phyloP scores from a whole-genome alignment of 345 rosid species.

The Jatropha curcas region DNA sequence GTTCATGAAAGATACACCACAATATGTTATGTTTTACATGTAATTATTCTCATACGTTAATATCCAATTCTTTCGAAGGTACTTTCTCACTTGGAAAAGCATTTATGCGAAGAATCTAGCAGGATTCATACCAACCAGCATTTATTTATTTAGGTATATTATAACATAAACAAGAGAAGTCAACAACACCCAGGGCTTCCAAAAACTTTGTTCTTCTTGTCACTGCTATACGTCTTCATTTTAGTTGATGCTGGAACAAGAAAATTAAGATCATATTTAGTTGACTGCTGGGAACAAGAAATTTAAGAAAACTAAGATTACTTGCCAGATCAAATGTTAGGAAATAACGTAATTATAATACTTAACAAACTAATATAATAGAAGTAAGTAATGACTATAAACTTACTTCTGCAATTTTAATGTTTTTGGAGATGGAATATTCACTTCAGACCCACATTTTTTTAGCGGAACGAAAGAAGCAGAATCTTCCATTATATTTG shows the following conservation, averaged over 20 bases:
- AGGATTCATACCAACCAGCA: neutral
- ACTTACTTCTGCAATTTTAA: conserved; percentile 11
- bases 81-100: too few species aligned
- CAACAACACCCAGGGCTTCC: neutral
- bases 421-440: conserved; percentile 12
- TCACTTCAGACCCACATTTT: neutral
- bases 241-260: neutral
- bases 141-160: neutral
- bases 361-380: neutral
- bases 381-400: neutral
- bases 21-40: too few species aligned
- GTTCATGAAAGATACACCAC: neutral
- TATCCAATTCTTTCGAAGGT: too few species aligned
- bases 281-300: neutral
- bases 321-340: neutral
- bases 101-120: neutral
- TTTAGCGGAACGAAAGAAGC: conserved; percentile 19
- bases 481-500: neutral
- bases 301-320: too few species aligned
- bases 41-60: neutral
- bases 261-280: too few species aligned
- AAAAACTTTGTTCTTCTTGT: neutral
- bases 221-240: neutral
- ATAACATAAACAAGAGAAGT: neutral
- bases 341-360: neutral